phyloP scores from a whole-genome alignment of 345 rosid genomes.

The Xanthoceras sorbifolium region DNA sequence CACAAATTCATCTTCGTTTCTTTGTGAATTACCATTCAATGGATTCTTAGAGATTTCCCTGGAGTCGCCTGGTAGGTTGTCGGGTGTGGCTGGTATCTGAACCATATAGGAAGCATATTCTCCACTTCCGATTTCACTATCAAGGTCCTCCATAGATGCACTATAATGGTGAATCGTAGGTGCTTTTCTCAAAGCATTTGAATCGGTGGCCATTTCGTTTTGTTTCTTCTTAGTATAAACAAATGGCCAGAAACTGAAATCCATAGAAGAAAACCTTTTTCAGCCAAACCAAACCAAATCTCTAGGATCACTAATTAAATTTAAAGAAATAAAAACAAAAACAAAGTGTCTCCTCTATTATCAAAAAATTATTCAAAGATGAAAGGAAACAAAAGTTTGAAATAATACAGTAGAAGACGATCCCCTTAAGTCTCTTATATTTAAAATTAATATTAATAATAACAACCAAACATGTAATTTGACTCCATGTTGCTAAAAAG shows the following conservation, averaged over 20 bases:
- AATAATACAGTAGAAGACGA: no score
- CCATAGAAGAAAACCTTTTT: background rate
- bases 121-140: slow-evolving; percentile 44
- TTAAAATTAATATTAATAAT: background rate
- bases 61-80: slow-evolving; percentile 49
- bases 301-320: background rate
- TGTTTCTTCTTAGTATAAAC: background rate
- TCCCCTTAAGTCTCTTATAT: no score
- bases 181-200: slow-evolving; percentile 13
- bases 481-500: no score
- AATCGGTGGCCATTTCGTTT: slow-evolving; percentile 38
- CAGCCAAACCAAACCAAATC: background rate
- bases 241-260: slow-evolving; percentile 27
- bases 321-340: no score
- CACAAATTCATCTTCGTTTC: slow-evolving; percentile 25
- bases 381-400: no score
- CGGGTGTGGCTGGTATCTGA: slow-evolving; percentile 65
- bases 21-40: slow-evolving; percentile 4
- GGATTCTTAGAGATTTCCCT: no score
- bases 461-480: background rate
- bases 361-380: no score
- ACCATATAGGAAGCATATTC: slow-evolving; percentile 52
- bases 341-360: no score
- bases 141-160: slow-evolving; percentile 43
- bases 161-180: slow-evolving; percentile 47